Evolutionary conservation across 768 basidiomycete genomes (phyloP), one percentile per base, ranked within the genome.

Genomic region (Boletus pseudo-olivaceus): DNA sequence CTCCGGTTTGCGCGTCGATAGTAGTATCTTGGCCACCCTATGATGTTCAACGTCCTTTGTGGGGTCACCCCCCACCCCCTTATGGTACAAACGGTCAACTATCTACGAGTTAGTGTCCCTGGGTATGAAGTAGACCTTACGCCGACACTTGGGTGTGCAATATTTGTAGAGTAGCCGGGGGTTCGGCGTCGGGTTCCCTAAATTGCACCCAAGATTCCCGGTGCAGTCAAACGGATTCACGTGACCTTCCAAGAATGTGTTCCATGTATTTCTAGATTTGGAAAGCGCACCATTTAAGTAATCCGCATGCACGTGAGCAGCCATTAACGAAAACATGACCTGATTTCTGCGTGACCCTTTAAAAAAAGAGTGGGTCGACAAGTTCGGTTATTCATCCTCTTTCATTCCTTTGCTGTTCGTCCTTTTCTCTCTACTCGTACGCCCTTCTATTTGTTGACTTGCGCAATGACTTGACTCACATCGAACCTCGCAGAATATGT

Each of bases 331-430:
- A 23, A 51, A 49, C 15, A 62, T 62, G 62, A 63, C 57, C 62
- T 60, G 57, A 62, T 63, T 63, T 62, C 47, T 15, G n/a, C 1
- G 44, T 7, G 15, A 30, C 47, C 51, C 20, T 54, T 62, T 53
- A 53, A 53, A 58, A 61, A 46, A 26, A 49, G 47, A 43, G 57
- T 49, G 52, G 52, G 29, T 30, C 47, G 49, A 46, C 32, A 1
- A 2, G 2, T 6, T 17, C 32, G 1, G 19, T 40, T 5, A 11
- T 7, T 5, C n/a, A 37, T 26, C 8, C 3, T 37, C 37, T 48
- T 15, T 45, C 40, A 41, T 30, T 7, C n/a, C 1, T 14, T 29
- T 30, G 7, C 19, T 10, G 17, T 34, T 38, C 23, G 3, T 32
- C 14, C 19, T 7, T 19, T 17, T n/a, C 5, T 20, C 27, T 37